phyloP scores from a whole-genome alignment of 176 grass and related monocot genomes.

The Saccharum spontaneum region DNA sequence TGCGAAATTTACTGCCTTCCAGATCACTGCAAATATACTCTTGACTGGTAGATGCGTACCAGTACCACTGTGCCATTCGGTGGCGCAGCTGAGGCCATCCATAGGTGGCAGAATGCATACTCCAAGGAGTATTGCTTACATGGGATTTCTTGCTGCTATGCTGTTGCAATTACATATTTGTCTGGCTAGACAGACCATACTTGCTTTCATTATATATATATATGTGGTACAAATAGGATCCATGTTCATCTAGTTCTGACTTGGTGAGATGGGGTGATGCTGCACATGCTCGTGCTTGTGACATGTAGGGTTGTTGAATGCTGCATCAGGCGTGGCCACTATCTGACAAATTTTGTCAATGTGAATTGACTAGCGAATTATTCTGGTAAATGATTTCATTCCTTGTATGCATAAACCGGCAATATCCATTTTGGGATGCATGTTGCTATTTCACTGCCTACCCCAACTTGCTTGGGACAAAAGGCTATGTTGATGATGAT shows the following conservation, averaged over 20 bases:
- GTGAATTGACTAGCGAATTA: neutral
- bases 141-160: neutral
- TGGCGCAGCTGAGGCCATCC: slow-evolving; percentile 11
- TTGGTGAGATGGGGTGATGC: neutral
- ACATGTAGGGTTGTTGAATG: neutral
- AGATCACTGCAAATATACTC: slow-evolving; percentile 30
- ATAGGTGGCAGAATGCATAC: neutral
- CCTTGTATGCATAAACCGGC: neutral
- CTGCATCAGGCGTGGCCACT: slow-evolving; percentile 3
- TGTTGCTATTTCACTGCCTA: neutral
- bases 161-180: neutral
- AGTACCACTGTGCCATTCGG: slow-evolving; percentile 7
- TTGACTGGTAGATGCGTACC: slow-evolving; percentile 5
- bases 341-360: neutral
- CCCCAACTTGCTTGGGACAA: no score
- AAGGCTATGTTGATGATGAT: no score
- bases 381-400: neutral
- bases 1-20: slow-evolving; percentile 11
- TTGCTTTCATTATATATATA: neutral
- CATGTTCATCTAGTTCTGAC: neutral
- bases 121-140: neutral
- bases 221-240: neutral
- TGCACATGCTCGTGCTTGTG: neutral
- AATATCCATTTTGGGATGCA: neutral
- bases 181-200: neutral